Conservation (phyloP, 2,329 filamentous ascomycete species). For the Aspergillus sojae region DNA sequence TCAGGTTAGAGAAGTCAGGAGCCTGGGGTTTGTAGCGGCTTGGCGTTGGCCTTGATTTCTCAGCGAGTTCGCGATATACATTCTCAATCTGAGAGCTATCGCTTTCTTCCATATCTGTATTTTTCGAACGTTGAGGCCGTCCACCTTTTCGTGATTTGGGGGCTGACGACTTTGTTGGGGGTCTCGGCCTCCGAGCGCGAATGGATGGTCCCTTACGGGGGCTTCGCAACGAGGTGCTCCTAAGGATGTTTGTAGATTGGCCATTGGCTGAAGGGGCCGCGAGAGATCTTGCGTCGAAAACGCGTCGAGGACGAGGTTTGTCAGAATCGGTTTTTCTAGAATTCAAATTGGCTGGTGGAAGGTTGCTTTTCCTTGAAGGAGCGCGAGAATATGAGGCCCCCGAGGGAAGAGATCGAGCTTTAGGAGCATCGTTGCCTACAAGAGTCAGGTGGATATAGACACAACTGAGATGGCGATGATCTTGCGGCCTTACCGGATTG, state of each 20-base stretch:
- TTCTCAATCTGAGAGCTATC: constrained; percentile 32
- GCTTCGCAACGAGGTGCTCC: constrained; percentile 29
- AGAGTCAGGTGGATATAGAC: background rate
- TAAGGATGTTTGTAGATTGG: constrained; percentile 35
- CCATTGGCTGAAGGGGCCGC: constrained; percentile 32
- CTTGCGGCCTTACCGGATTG: constrained; percentile 27
- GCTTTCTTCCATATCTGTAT: constrained; percentile 26
- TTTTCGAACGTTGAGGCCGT: constrained; percentile 14
- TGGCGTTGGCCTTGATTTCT: constrained; percentile 33
- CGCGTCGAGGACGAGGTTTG: constrained; percentile 28
- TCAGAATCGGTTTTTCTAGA: constrained; percentile 20
- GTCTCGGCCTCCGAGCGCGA: constrained; percentile 25
- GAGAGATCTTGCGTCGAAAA: constrained; percentile 41
- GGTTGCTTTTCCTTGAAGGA: constrained; percentile 12
- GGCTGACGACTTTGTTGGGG: constrained; percentile 13
- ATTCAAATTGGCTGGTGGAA: constrained; percentile 23
- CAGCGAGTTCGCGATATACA: constrained; percentile 32
- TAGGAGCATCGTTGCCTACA: background rate
- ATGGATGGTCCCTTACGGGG: constrained; percentile 21
- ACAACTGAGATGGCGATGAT: background rate
- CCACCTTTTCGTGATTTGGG: constrained; percentile 18
- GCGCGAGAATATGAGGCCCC: constrained; percentile 2
- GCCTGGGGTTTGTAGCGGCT: constrained; percentile 39
- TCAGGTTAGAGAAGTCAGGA: constrained; percentile 34
- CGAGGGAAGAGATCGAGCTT: background rate